Base-by-base conservation (phyloP, 805 yeast species). In the Candida silvicultrix region DNA sequence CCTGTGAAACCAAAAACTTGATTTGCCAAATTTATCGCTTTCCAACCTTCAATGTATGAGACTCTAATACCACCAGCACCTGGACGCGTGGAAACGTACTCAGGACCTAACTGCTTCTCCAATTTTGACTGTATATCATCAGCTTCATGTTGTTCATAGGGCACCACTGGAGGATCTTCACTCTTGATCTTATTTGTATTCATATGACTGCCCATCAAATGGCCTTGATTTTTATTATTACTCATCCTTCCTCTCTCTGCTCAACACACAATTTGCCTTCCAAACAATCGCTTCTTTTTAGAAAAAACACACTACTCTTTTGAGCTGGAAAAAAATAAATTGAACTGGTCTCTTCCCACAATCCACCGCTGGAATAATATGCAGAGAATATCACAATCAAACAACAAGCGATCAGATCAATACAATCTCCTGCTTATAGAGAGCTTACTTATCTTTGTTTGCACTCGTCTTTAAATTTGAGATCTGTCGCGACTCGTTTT, bases 1-100 rank as follows among this genome's bases (percentile, higher is more conserved):
- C 94, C 94, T 57, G 85, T 81, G 55, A 83, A 85, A 0, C 95
- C 95, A 71, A 86, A 85, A 3, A 86, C 80, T 54, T 82, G 84
- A 57, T 86, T 86, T 14, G 95, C 95, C 41, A 86, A 63, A 57
- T 83, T 83, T 35, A 86, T 74, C 2, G 87, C 92, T 58, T 79
- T 83, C 89, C 92, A 85, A 1, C 95, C 95, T 63, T 85, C 94
- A 37, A 86, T 73, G 55, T 86, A 85, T 2, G 85, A 80, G 4
- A 86, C 86, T 45, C 75, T 71, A 40, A 71, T 73, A 14, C 85
- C 82, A 2, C 88, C 89, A 32, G 83, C 88, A 2, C 89, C 90
- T 8, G 89, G 81, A 41, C 95, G 69, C 37, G 78, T 79, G 23
- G 89, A 81, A 20, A 86, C 82, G 55, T 77, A 85, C 56, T 86